Conservation (phyloP, 2,329 filamentous ascomycete species). For the Emergomyces orientalis region DNA sequence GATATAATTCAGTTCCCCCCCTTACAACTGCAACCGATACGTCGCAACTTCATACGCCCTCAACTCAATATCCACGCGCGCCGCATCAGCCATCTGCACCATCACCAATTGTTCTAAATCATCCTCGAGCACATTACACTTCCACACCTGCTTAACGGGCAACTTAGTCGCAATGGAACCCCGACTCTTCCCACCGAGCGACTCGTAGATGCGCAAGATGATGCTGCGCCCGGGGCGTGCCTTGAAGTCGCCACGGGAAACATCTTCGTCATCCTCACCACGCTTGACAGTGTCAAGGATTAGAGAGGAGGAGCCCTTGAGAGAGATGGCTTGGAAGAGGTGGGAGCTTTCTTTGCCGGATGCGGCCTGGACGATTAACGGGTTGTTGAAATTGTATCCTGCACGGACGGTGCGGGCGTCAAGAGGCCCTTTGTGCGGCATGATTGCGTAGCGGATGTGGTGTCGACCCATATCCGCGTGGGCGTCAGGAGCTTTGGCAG, state of each 20-base stretch:
- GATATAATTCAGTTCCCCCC: too few species aligned
- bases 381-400: conserved; percentile 84
- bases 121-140: conserved; percentile 83
- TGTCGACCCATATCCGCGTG: conserved; percentile 92
- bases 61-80: conserved; percentile 53
- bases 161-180: conserved; percentile 61
- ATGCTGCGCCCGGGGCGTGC: conserved; percentile 65
- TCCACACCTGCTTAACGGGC: conserved; percentile 65
- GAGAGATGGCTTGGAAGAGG: conserved; percentile 49
- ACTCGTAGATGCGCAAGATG: conserved; percentile 79
- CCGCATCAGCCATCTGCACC: conserved; percentile 23
- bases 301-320: conserved; percentile 59
- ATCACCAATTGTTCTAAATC: conserved; percentile 59
- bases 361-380: conserved; percentile 50
- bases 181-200: conserved; percentile 68
- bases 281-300: conserved; percentile 87
- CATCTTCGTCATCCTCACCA: conserved; percentile 76
- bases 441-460: conserved; percentile 77
- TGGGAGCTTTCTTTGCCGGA: conserved; percentile 18
- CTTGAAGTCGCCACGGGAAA: conserved; percentile 49
- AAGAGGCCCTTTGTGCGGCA: conserved; percentile 69
- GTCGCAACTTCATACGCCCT: conserved; percentile 81
- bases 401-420: conserved; percentile 67
- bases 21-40: conserved; percentile 53
- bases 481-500: conserved; percentile 85